Percentiles rank a stretch among this genome's conserved stretches.
Evolutionary conservation across 768 basidiomycete genomes (phyloP).

Genomic region (Hirschioporus abietinus): DNA sequence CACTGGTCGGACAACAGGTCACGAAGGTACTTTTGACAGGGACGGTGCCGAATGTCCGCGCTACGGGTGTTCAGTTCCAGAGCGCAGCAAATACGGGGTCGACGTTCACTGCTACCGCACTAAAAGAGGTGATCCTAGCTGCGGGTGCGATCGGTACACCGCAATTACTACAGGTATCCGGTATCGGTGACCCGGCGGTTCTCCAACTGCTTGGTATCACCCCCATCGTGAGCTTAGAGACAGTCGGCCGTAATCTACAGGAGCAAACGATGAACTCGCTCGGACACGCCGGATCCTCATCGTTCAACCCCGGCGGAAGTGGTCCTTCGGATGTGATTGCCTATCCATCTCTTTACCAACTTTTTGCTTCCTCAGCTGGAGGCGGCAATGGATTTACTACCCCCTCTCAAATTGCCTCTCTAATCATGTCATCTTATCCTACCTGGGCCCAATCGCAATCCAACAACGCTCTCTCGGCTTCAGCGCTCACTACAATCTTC

Average conservation of each 20-base stretch:
- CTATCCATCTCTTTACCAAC: conserved; percentile 45
- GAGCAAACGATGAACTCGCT: conserved; percentile 46
- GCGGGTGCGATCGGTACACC: conserved; percentile 50
- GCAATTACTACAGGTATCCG: conserved; percentile 47
- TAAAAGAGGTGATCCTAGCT: conserved; percentile 47
- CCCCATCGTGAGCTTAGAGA: conserved; percentile 39
- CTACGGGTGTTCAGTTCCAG: conserved; percentile 43
- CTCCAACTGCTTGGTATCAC: conserved; percentile 42
- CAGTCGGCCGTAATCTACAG: conserved; percentile 53
- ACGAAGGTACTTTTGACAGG: conserved; percentile 38
- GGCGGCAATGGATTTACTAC: background rate
- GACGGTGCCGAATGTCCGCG: conserved; percentile 30
- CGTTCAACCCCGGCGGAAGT: conserved; percentile 33
- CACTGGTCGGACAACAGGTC: conserved; percentile 40
- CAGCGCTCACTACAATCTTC: conserved; percentile 38
- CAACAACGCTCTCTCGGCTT: conserved; percentile 31
- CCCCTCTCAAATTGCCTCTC: conserved; percentile 23
- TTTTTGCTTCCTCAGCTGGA: conserved; percentile 41
- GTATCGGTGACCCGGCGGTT: conserved; percentile 45
- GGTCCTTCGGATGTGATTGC: conserved; percentile 48
- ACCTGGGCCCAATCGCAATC: conserved; percentile 42
- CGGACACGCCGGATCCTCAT: conserved; percentile 32
- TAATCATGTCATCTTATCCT: conserved; percentile 33
- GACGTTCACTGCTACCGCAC: conserved; percentile 36
- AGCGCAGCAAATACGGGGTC: conserved; percentile 32